Percentiles rank a stretch among this genome's conserved stretches.
These are phyloP conservation scores for Heliamphora exappendiculata DNA, from an alignment of 148 eudicot genomes.

Conservation along the genomic window DNA sequence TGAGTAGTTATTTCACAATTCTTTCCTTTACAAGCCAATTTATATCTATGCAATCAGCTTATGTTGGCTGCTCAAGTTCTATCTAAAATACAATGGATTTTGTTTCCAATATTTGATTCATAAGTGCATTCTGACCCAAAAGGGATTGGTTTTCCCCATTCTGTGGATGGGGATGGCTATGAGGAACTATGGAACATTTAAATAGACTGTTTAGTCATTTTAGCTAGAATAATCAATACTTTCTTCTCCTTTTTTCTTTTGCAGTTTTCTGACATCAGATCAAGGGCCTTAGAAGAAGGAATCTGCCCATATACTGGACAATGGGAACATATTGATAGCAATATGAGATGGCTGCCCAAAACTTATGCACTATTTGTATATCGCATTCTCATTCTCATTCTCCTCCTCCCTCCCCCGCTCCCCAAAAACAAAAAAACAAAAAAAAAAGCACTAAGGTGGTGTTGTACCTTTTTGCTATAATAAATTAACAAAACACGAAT, in stretches of 20 bases:
- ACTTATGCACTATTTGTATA: constrained; percentile 75
- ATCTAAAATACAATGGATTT: neutral
- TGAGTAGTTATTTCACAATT: constrained; percentile 13
- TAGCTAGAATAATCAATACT: neutral
- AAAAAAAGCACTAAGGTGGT: too few species aligned
- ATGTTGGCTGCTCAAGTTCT: neutral
- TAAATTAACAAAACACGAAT: too few species aligned
- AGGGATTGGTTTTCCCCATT: neutral
- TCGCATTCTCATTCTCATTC: constrained; percentile 27
- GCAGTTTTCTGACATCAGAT: constrained; percentile 64
- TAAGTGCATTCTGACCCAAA: neutral
- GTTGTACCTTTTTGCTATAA: too few species aligned
- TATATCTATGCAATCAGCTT: neutral
- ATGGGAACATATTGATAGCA: constrained; percentile 59
- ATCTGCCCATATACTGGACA: constrained; percentile 57
- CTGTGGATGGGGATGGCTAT: neutral
- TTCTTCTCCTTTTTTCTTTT: constrained; percentile 6
- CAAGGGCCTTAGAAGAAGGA: constrained; percentile 59
- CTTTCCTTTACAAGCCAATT: neutral
- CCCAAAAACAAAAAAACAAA: too few species aligned
- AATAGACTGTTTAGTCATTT: neutral
- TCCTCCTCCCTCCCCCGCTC: neutral
- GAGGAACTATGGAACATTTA: neutral
- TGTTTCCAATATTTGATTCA: neutral
- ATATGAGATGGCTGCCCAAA: constrained; percentile 85